Conservation (phyloP, 345 rosid species). For the rapeseed (Brassica napus) region DNA sequence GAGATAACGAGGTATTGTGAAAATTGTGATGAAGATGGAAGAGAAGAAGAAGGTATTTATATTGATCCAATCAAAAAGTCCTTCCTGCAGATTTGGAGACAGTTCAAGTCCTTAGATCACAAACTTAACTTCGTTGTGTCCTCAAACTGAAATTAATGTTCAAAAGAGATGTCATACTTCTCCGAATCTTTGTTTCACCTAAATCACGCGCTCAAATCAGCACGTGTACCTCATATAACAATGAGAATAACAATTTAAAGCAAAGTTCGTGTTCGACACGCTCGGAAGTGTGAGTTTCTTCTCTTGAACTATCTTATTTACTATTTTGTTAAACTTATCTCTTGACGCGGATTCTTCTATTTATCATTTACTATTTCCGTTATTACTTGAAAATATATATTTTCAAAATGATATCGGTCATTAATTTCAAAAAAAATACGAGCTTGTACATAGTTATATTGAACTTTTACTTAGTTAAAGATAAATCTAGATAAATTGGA, state of each 20-base stretch:
- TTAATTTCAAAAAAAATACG: background rate
- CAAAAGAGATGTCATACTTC: slow-evolving; percentile 11
- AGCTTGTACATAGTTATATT: background rate
- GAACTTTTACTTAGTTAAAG: background rate
- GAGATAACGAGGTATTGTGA: background rate
- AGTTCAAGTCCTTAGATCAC: slow-evolving; percentile 38
- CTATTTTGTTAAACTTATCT: slow-evolving; percentile 12
- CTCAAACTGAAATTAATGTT: slow-evolving; percentile 33
- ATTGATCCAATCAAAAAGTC: slow-evolving; percentile 42
- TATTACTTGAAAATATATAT: background rate
- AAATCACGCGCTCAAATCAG: background rate
- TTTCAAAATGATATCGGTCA: background rate
- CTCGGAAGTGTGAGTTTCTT: background rate
- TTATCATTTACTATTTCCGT: background rate
- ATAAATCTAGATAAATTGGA: background rate
- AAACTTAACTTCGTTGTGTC: slow-evolving; percentile 37
- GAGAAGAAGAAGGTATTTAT: slow-evolving; percentile 46
- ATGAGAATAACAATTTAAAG: too few species aligned
- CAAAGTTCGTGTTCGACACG: slow-evolving; percentile 18
- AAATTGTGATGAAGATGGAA: background rate
- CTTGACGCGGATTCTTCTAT: background rate
- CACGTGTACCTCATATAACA: background rate
- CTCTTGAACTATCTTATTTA: slow-evolving; percentile 7
- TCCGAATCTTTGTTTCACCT: slow-evolving; percentile 14
- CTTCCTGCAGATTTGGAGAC: slow-evolving; percentile 58